Evolutionary conservation across 306 rosid species (phyloP).

Genomic region (Arachis hypogaea): DNA sequence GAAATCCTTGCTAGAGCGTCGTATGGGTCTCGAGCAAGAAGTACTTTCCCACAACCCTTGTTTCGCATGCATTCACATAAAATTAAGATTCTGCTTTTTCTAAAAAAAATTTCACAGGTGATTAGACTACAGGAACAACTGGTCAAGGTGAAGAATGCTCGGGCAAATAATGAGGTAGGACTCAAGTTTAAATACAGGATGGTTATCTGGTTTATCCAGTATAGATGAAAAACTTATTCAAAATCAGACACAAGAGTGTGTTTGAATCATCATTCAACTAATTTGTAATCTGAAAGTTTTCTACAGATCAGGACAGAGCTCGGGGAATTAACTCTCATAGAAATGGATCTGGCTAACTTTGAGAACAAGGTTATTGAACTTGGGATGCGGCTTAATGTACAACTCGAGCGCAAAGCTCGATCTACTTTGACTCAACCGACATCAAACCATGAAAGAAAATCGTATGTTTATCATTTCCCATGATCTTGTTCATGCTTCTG

Average conservation of each 20-base stretch:
- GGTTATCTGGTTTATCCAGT: conserved; percentile 37
- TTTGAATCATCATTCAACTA: conserved; percentile 37
- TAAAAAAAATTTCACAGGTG: conserved; percentile 52
- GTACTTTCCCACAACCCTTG: conserved; percentile 47
- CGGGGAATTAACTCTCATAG: conserved; percentile 66
- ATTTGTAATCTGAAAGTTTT: conserved; percentile 37
- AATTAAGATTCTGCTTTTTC: conserved; percentile 29
- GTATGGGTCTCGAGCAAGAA: conserved; percentile 78
- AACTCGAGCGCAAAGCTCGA: conserved; percentile 45
- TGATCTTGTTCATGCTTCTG: conserved; percentile 13
- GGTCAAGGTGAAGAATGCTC: conserved; percentile 67
- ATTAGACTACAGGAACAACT: conserved; percentile 72
- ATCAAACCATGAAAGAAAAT: conserved; percentile 47
- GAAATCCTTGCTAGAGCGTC: conserved; percentile 69
- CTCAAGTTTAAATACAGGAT: conserved; percentile 45
- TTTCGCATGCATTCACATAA: conserved; percentile 1
- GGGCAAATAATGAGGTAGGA: conserved; percentile 68
- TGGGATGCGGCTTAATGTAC: conserved; percentile 60
- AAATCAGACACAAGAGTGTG: conserved; percentile 21
- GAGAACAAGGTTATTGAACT: conserved; percentile 61
- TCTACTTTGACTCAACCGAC: conserved; percentile 35
- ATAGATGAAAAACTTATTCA: conserved; percentile 55
- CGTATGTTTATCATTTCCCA: conserved; percentile 50
- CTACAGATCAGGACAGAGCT: conserved; percentile 73
- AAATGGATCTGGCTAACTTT: conserved; percentile 60